phyloP scores from a whole-genome alignment of 1,139 yeast genomes.

The Kluyveromyces sp. region DNA sequence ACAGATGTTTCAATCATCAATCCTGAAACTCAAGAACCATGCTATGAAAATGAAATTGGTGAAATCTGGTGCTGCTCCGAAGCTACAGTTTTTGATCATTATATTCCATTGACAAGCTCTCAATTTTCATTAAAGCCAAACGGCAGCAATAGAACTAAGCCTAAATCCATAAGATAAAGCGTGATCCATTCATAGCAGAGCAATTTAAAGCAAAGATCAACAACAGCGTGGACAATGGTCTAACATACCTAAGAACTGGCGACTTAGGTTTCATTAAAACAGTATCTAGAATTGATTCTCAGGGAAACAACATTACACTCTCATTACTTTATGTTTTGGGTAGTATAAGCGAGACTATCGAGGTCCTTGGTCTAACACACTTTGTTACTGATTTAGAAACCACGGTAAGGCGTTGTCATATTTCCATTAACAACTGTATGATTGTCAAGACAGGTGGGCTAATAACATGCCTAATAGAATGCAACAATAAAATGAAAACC shows the following conservation, averaged over 20 bases:
- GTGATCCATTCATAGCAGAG: conserved; percentile 35
- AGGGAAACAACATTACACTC: conserved; percentile 44
- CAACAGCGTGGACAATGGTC: conserved; percentile 49
- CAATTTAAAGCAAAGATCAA: conserved; percentile 51
- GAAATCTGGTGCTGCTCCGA: conserved; percentile 96
- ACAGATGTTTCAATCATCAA: conserved; percentile 92
- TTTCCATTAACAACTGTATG: conserved; percentile 50
- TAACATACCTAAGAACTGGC: conserved; percentile 78
- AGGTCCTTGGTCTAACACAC: conserved; percentile 83
- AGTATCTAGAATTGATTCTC: conserved; percentile 40
- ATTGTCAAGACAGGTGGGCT: conserved; percentile 80
- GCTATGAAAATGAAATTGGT: conserved; percentile 92
- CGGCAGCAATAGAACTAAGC: neutral
- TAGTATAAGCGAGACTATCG: conserved; percentile 80
- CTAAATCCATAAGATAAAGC: conserved; percentile 15
- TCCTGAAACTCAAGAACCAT: conserved; percentile 75
- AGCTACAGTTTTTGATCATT: conserved; percentile 61
- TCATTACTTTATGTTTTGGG: conserved; percentile 86
- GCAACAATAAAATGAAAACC: conserved; percentile 38
- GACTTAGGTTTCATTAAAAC: conserved; percentile 89
- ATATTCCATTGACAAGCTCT: conserved; percentile 34
- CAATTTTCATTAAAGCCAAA: conserved; percentile 7
- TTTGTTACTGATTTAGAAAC: conserved; percentile 80
- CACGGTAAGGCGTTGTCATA: conserved; percentile 62
- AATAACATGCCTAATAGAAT: conserved; percentile 71